Evolutionary conservation across 1,284 basidiomycete species (phyloP).

Genomic region (Fistulinella staudtii): DNA sequence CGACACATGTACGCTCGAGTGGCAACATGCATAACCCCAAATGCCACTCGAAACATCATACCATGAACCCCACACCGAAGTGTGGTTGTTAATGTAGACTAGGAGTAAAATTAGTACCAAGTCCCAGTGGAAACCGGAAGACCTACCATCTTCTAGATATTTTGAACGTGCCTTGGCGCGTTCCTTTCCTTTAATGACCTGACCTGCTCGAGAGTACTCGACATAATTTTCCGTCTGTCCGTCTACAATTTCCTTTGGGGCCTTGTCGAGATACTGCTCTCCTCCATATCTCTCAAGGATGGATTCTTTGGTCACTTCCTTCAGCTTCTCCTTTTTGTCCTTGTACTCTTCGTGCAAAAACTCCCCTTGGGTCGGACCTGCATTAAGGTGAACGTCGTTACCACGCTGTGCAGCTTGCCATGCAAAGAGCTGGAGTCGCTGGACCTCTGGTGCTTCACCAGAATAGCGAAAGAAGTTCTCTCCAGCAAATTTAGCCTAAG

Average conservation of each 20-base stretch:
- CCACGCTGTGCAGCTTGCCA: slow-evolving; percentile 95
- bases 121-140: background rate
- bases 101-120: slow-evolving; percentile 6
- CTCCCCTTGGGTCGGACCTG: slow-evolving; percentile 95
- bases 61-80: slow-evolving; percentile 94
- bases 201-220: slow-evolving; percentile 92
- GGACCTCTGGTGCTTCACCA: slow-evolving; percentile 89
- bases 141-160: slow-evolving; percentile 90
- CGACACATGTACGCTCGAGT: slow-evolving; percentile 80
- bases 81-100: slow-evolving; percentile 95
- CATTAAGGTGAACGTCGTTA: slow-evolving; percentile 92
- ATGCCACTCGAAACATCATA: slow-evolving; percentile 66
- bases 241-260: slow-evolving; percentile 83
- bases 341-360: slow-evolving; percentile 88
- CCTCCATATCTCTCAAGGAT: slow-evolving; percentile 93
- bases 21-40: slow-evolving; percentile 97
- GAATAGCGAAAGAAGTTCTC: slow-evolving; percentile 93
- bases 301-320: slow-evolving; percentile 82
- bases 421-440: slow-evolving; percentile 92
- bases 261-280: slow-evolving; percentile 85
- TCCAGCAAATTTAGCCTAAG: slow-evolving; percentile 84
- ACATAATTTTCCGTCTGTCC: slow-evolving; percentile 98
- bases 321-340: slow-evolving; percentile 89
- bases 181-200: slow-evolving; percentile 91
- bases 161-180: slow-evolving; percentile 82